Conservation (phyloP, 345 rosid genomes). For the Punica granatum region DNA sequence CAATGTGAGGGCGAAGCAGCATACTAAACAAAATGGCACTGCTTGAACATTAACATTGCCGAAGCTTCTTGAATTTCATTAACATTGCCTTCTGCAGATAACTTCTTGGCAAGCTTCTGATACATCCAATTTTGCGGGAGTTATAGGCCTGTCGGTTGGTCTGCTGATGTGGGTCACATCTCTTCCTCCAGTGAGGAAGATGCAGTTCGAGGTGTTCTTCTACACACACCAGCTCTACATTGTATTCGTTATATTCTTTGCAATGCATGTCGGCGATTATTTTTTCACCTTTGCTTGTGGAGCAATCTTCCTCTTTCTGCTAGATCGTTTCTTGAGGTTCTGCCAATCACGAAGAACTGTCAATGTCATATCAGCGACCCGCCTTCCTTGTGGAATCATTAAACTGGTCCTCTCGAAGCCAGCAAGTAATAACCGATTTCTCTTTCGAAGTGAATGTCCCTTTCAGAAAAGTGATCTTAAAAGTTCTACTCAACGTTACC, state of each 20-base stretch:
- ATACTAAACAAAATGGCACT: neutral
- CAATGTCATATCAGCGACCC: conserved; percentile 58
- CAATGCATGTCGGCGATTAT: conserved; percentile 77
- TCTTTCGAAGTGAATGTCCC: neutral
- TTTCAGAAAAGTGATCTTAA: neutral
- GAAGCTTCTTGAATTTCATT: neutral
- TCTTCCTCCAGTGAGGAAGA: conserved; percentile 52
- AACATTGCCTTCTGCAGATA: conserved; percentile 22
- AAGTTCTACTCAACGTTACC: too few relatives aligned
- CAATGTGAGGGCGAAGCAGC: too few relatives aligned
- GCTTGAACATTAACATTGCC: neutral
- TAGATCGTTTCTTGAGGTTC: conserved; percentile 88
- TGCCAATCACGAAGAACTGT: conserved; percentile 78
- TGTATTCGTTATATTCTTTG: conserved; percentile 69
- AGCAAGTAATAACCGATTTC: conserved; percentile 33
- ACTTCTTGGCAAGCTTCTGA: conserved; percentile 49
- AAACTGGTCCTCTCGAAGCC: conserved; percentile 74
- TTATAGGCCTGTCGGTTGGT: conserved; percentile 70
- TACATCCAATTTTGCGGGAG: conserved; percentile 60
- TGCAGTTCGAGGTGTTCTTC: conserved; percentile 84
- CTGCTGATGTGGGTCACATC: conserved; percentile 90
- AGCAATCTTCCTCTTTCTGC: conserved; percentile 68
- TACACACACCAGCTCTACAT: conserved; percentile 85
- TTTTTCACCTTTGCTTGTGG: conserved; percentile 67
- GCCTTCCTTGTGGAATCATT: conserved; percentile 74